phyloP scores from a whole-genome alignment of 768 basidiomycete genomes.

The Rhodosporidiobolus odoratus region DNA sequence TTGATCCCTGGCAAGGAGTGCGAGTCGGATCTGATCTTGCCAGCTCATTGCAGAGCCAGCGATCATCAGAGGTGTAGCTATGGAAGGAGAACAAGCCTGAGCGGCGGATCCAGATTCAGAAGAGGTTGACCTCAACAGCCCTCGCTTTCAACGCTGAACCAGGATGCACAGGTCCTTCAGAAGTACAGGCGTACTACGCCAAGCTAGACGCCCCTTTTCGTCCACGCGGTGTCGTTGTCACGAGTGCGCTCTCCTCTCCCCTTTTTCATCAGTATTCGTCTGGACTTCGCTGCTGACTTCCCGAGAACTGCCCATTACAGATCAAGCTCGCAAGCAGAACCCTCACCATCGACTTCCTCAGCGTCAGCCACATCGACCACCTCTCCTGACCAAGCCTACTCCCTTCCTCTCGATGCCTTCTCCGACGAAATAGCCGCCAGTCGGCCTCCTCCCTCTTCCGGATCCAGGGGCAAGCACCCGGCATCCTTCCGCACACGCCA shows the following conservation, averaged over 20 bases:
- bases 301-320: too few relatives aligned
- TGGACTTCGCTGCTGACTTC: too few relatives aligned
- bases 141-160: too few relatives aligned
- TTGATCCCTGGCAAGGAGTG: conserved; percentile 72
- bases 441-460: not conserved
- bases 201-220: too few relatives aligned
- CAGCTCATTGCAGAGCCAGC: conserved; percentile 20
- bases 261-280: too few relatives aligned
- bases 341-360: not conserved
- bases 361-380: not conserved
- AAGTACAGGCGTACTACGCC: too few relatives aligned
- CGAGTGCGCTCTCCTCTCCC: not conserved
- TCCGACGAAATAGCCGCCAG: not conserved
- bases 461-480: not conserved
- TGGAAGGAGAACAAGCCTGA: too few relatives aligned
- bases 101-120: too few relatives aligned
- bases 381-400: conserved; percentile 11
- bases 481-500: conserved; percentile 1
- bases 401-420: conserved; percentile 27
- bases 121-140: too few relatives aligned
- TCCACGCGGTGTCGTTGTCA: too few relatives aligned
- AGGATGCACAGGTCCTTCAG: too few relatives aligned
- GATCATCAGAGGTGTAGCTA: not conserved
- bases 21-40: conserved; percentile 38
- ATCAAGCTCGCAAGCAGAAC: not conserved